These are phyloP conservation scores for Aspergillus sclerotialis DNA, from an alignment of 2,329 filamentous ascomycete genomes.

Conservation along the genomic window DNA sequence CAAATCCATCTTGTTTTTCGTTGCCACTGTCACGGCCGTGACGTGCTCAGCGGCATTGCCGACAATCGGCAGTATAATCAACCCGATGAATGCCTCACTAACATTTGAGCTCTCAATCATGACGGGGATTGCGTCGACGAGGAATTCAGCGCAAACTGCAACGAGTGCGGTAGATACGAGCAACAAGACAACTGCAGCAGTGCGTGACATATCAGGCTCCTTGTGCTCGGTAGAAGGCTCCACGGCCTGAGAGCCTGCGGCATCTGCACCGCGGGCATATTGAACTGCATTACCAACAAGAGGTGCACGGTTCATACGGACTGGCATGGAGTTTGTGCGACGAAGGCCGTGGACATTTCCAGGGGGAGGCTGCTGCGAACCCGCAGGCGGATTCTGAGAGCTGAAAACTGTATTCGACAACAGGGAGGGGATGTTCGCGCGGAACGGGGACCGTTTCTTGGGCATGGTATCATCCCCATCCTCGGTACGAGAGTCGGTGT, in stretches of 20 bases:
- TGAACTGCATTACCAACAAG: conserved; percentile 27
- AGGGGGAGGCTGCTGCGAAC: conserved; percentile 7
- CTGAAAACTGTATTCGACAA: conserved; percentile 28
- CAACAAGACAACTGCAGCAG: conserved; percentile 49
- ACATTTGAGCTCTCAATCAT: conserved; percentile 56
- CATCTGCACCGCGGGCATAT: conserved; percentile 24
- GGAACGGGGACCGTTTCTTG: conserved; percentile 22
- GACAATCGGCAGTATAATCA: conserved; percentile 76
- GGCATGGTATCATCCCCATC: conserved; percentile 11
- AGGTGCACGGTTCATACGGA: conserved; percentile 16
- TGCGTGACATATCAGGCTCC: conserved; percentile 46
- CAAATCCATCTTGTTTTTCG: conserved; percentile 80
- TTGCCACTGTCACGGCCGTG: conserved; percentile 70
- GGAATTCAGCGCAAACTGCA: conserved; percentile 62
- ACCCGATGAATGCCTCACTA: conserved; percentile 68
- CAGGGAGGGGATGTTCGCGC: conserved; percentile 22
- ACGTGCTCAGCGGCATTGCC: conserved; percentile 78
- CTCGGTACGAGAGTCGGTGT: background rate
- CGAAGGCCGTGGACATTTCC: conserved; percentile 14
- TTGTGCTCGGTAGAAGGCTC: conserved; percentile 9
- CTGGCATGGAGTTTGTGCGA: conserved; percentile 27
- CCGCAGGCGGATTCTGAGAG: conserved; percentile 9
- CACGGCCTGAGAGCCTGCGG: conserved; percentile 6
- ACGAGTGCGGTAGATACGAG: conserved; percentile 50
- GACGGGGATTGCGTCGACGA: conserved; percentile 65